Evolutionary conservation across 2,329 filamentous ascomycete species (phyloP).

Genomic region (Cladobotryum mycophilum): DNA sequence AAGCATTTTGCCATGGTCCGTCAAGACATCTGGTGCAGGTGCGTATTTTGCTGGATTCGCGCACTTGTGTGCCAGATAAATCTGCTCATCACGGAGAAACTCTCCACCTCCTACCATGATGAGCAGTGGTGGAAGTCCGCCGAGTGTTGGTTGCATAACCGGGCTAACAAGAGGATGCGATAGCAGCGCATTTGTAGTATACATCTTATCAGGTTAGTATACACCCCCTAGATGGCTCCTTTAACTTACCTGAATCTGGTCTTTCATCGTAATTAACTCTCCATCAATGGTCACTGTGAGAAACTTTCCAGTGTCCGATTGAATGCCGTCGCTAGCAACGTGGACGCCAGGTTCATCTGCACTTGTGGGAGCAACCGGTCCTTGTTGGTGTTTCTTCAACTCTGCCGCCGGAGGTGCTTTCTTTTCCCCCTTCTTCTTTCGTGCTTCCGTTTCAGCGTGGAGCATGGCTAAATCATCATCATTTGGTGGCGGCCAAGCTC

Average conservation of each 20-base stretch:
- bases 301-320: slow-evolving; percentile 25
- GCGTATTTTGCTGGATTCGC: slow-evolving; percentile 75
- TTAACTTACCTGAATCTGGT: slow-evolving; percentile 74
- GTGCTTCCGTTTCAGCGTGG: slow-evolving; percentile 44
- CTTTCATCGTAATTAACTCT: slow-evolving; percentile 65
- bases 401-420: slow-evolving; percentile 17
- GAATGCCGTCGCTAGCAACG: slow-evolving; percentile 23
- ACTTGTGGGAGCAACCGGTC: slow-evolving; percentile 23
- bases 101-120: slow-evolving; percentile 87
- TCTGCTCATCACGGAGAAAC: slow-evolving; percentile 85
- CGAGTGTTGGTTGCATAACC: slow-evolving; percentile 78
- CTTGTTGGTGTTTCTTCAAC: slow-evolving; percentile 29
- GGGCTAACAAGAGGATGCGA: slow-evolving; percentile 87
- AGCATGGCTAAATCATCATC: slow-evolving; percentile 61
- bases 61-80: slow-evolving; percentile 91
- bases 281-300: slow-evolving; percentile 67
- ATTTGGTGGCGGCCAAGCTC: slow-evolving; percentile 88
- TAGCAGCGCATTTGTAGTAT: slow-evolving; percentile 76
- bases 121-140: slow-evolving; percentile 80
- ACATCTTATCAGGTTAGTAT: slow-evolving; percentile 43
- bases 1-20: slow-evolving; percentile 53
- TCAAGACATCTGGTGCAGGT: slow-evolving; percentile 57
- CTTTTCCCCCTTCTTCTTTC: slow-evolving; percentile 20
- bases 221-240: background rate
- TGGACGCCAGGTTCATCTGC: slow-evolving; percentile 16